phyloP scores from a whole-genome alignment of 257 asterid genomes.

The Linderniella brevidens region DNA sequence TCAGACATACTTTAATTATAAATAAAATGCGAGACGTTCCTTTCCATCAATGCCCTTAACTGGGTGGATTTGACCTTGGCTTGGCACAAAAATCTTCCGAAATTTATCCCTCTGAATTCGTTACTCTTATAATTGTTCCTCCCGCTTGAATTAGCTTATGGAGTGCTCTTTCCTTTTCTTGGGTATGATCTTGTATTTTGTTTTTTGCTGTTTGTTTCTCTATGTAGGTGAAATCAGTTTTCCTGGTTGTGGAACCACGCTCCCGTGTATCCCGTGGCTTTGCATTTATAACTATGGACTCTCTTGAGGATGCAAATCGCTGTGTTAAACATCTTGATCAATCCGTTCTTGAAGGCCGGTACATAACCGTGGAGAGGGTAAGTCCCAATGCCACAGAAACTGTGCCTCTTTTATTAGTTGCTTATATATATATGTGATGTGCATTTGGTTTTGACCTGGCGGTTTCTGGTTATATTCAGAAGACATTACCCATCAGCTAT shows the following conservation, averaged over 20 bases:
- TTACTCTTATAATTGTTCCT: too few relatives aligned
- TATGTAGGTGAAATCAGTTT: conserved; percentile 63
- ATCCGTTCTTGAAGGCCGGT: conserved; percentile 86
- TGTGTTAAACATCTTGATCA: conserved; percentile 90
- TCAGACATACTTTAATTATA: too few relatives aligned
- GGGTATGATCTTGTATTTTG: too few relatives aligned
- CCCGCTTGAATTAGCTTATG: background rate
- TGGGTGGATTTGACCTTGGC: too few relatives aligned
- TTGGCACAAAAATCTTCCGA: too few relatives aligned
- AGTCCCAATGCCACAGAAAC: conserved; percentile 19
- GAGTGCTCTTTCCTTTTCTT: background rate
- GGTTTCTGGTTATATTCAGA: conserved; percentile 97
- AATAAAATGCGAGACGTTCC: too few relatives aligned
- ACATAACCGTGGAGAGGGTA: conserved; percentile 93
- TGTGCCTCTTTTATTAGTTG: conserved; percentile 17
- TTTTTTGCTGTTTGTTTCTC: background rate
- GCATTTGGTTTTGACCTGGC: conserved; percentile 64
- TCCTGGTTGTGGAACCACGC: conserved; percentile 86
- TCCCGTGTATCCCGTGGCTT: conserved; percentile 92
- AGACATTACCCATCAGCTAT: conserved; percentile 73
- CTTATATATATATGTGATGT: too few relatives aligned
- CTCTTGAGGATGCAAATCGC: conserved; percentile 66
- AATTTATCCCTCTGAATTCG: too few relatives aligned
- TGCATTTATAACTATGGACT: conserved; percentile 82
- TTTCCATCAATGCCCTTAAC: too few relatives aligned